Percentiles rank a stretch among this genome's conserved stretches.
These are phyloP conservation scores for Irpex sp. DNA, from an alignment of 1,284 basidiomycete species.

Conservation along the genomic window DNA sequence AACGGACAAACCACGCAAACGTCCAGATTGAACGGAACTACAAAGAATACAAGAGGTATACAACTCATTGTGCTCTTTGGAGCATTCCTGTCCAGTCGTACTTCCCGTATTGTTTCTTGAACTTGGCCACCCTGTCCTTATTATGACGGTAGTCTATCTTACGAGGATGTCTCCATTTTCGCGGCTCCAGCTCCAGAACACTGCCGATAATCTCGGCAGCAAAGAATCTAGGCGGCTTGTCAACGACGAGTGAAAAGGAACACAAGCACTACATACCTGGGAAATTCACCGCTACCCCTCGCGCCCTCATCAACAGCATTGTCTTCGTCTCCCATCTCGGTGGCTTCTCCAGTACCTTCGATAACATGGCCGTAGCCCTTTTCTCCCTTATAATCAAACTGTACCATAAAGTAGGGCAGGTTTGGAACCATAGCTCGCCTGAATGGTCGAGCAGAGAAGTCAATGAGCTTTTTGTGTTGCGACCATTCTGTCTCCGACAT, in stretches of 20 bases:
- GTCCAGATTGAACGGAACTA: neutral
- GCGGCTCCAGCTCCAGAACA: conserved; percentile 84
- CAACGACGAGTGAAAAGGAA: neutral
- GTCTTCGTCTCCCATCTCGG: conserved; percentile 62
- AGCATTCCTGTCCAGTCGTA: conserved; percentile 82
- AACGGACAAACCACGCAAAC: neutral
- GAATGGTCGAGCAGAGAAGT: conserved; percentile 87
- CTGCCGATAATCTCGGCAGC: conserved; percentile 95
- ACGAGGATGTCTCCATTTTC: conserved; percentile 80
- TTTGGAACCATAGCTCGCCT: conserved; percentile 92
- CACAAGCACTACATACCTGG: conserved; percentile 52
- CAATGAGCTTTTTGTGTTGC: conserved; percentile 94
- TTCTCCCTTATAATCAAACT: conserved; percentile 96
- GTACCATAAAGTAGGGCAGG: conserved; percentile 97
- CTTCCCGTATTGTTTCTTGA: conserved; percentile 65
- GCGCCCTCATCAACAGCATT: conserved; percentile 76
- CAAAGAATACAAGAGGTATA: neutral
- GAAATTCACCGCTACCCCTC: conserved; percentile 86
- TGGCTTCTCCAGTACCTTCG: conserved; percentile 75
- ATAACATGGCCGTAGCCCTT: conserved; percentile 97
- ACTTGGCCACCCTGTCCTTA: conserved; percentile 64
- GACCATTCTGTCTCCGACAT: conserved; percentile 95
- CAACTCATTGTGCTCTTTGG: conserved; percentile 16
- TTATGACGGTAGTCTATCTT: conserved; percentile 70
- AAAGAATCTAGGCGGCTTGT: conserved; percentile 66